phyloP scores from a whole-genome alignment of 768 basidiomycete species.

The Scleroderma citrinum region DNA sequence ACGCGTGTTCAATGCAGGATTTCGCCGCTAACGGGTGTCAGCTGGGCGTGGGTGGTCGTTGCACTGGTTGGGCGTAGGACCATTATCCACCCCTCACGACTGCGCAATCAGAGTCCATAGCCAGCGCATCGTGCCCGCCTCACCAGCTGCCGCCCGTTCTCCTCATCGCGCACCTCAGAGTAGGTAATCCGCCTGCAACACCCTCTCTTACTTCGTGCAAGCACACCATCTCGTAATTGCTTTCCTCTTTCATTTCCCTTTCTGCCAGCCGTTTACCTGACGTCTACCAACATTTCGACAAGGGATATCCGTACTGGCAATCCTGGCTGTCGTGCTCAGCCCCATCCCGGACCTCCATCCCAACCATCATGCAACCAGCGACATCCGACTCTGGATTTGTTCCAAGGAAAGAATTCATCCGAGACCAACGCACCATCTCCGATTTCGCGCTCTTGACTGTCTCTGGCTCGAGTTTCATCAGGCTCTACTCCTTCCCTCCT shows the following conservation, averaged over 20 bases:
- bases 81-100: not conserved
- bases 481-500: conserved; percentile 64
- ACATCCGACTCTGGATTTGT: conserved; percentile 46
- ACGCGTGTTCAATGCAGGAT: not conserved
- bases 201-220: conserved; percentile 20
- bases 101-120: not conserved
- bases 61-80: not conserved
- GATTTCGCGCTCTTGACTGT: conserved; percentile 69
- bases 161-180: conserved; percentile 3
- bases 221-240: conserved; percentile 29
- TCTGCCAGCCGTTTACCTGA: conserved; percentile 34
- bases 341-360: conserved; percentile 20
- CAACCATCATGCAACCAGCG: conserved; percentile 27
- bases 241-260: conserved; percentile 18
- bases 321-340: conserved; percentile 14
- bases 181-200: not conserved
- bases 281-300: conserved; percentile 26
- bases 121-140: not conserved
- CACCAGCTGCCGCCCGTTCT: not conserved
- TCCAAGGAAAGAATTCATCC: conserved; percentile 70
- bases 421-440: conserved; percentile 47
- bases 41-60: not conserved
- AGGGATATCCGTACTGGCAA: conserved; percentile 21
- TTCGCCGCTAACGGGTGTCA: not conserved
- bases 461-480: conserved; percentile 54